These are phyloP conservation scores for Colletotrichum sublineola DNA, from an alignment of 2,329 filamentous ascomycete genomes.

Conservation along the genomic window DNA sequence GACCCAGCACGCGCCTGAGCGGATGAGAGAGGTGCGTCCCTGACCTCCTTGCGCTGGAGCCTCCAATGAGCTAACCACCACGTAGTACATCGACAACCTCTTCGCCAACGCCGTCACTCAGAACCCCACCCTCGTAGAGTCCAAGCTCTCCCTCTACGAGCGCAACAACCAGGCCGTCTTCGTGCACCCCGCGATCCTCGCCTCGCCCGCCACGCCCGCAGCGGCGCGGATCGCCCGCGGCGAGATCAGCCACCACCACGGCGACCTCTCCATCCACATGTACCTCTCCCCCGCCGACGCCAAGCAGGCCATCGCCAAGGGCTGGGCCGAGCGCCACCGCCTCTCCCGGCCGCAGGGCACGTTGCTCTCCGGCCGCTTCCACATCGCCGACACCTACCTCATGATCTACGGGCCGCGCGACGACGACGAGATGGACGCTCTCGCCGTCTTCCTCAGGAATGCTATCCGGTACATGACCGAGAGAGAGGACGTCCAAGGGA, in stretches of 20 bases:
- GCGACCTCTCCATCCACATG: constrained; percentile 56
- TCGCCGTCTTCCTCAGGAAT: constrained; percentile 20
- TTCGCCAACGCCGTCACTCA: constrained; percentile 41
- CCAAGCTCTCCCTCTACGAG: constrained; percentile 50
- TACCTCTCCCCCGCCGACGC: constrained; percentile 55
- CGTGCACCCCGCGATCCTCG: constrained; percentile 13
- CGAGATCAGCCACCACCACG: constrained; percentile 56
- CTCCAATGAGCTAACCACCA: not conserved
- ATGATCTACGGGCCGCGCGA: constrained; percentile 58
- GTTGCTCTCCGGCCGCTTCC: constrained; percentile 1
- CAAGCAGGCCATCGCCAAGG: constrained; percentile 49
- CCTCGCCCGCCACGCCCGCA: not conserved
- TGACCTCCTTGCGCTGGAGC: not conserved
- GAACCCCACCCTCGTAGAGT: constrained; percentile 49
- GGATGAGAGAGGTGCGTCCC: constrained; percentile 24
- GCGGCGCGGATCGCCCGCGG: constrained; percentile 37
- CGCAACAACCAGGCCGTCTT: constrained; percentile 50
- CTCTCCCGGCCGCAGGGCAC: constrained; percentile 47
- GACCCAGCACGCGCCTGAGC: constrained; percentile 36
- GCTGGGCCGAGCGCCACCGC: constrained; percentile 57
- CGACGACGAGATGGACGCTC: constrained; percentile 50
- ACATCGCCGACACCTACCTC: constrained; percentile 51
- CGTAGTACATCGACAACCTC: constrained; percentile 27
- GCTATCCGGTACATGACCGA: constrained; percentile 36
- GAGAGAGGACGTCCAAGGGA: constrained; percentile 10